Evolutionary conservation across 257 asterid genomes (phyloP), one percentile per base, ranked within the genome.

Genomic region (Buddleja alternifolia): DNA sequence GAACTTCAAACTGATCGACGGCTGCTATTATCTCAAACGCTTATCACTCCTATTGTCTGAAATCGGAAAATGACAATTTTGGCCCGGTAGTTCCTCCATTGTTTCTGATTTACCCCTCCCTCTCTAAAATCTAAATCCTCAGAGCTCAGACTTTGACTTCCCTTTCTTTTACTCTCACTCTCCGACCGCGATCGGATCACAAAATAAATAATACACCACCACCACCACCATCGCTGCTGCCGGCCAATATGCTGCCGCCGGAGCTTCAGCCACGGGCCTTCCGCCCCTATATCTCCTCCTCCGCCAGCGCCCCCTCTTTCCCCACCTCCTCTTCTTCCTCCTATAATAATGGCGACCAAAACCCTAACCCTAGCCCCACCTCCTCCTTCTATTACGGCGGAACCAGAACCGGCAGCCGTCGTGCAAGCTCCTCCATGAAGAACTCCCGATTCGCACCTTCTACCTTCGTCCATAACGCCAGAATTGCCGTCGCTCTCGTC

Each of bases 251-350:
- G 98, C 83, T 92, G 61, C 90, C 90, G 83, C 94, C 95, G 89
- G 99, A 94, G 89, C 96, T 94, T 72, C 95, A 94, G 69, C 75
- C 99, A 29, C 90, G 94, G 75, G 48, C 95, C 12, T 85, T 85
- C 87, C 97, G 97, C 50, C 97, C 98, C 0, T 81, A 87, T 75
- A 84, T 90, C 52, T 73, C 93, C 20, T 63, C 91, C 73, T 86
- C 97, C 37, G 67, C 79, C 32, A 94, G 99, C 51, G 82, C 88
- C 9, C 96, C 96, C 34, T 86, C 93, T 1, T 84, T 92, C 63
- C 75, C 94, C 72, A 71, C 86, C 66, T 56, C 95, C 66, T 80
- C 82, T 58, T 67, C 86, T 17, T 69, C 95, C 51, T 72, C 81
- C 75, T 65, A n/a, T n/a, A n/a, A 67, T 46, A 73, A 70, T 75